phyloP scores from a whole-genome alignment of 2,329 filamentous ascomycete genomes.

The Ilyonectria sp. region DNA sequence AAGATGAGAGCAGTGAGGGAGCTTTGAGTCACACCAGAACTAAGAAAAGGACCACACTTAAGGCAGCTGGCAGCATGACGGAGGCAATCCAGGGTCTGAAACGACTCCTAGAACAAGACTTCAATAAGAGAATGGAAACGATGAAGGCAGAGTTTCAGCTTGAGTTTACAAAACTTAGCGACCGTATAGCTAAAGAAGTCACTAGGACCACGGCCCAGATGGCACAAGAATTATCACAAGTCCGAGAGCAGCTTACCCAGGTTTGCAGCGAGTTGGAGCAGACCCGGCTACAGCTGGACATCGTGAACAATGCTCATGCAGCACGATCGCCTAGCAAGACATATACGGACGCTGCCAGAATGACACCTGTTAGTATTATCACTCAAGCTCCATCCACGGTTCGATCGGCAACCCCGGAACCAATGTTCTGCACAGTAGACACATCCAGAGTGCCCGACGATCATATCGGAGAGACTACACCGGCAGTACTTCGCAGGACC shows the following conservation, averaged over 20 bases:
- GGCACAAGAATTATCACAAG: too few relatives aligned
- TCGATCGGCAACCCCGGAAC: slow-evolving; percentile 18
- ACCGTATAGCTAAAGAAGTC: background rate
- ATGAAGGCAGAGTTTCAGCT: slow-evolving; percentile 21
- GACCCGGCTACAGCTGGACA: slow-evolving; percentile 16
- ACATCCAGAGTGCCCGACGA: slow-evolving; percentile 22
- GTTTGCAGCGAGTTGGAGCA: slow-evolving; percentile 14
- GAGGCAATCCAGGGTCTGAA: slow-evolving; percentile 1
- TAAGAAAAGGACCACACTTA: too few relatives aligned
- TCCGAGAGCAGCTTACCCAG: too few relatives aligned
- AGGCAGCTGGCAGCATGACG: background rate
- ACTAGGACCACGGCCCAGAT: too few relatives aligned
- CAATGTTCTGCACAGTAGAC: slow-evolving; percentile 20
- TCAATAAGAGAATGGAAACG: slow-evolving; percentile 21
- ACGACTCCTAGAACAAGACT: slow-evolving; percentile 17
- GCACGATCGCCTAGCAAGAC: slow-evolving; percentile 5
- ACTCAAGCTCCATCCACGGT: slow-evolving; percentile 1
- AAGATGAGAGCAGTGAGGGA: too few relatives aligned
- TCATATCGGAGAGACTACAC: slow-evolving; percentile 1
- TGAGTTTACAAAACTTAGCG: slow-evolving; percentile 21
- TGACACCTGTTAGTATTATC: background rate
- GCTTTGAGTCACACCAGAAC: too few relatives aligned
- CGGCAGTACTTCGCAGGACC: too few relatives aligned
- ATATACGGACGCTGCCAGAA: slow-evolving; percentile 17
- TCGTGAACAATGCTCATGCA: slow-evolving; percentile 11